Conservation (phyloP, 805 yeast species). For the Candida chauliodis region DNA sequence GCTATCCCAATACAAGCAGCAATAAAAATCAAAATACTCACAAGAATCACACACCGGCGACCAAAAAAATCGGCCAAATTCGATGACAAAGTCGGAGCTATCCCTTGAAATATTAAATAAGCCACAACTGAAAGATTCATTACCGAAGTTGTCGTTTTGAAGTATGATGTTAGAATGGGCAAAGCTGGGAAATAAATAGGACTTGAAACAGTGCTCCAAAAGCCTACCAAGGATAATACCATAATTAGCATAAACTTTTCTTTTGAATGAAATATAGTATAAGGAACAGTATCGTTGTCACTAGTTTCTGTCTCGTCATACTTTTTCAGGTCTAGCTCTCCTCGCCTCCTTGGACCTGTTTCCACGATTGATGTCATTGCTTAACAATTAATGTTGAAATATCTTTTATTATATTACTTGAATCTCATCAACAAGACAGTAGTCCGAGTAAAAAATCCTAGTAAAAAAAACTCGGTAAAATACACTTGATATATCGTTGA, state of each 20-base stretch:
- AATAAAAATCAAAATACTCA: constrained; percentile 52
- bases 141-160: constrained; percentile 52
- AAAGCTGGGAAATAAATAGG: constrained; percentile 82
- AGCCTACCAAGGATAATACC: constrained; percentile 45
- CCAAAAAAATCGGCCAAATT: constrained; percentile 69
- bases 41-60: constrained; percentile 61
- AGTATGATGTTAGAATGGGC: constrained; percentile 50
- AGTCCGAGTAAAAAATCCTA: too few relatives aligned
- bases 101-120: constrained; percentile 72
- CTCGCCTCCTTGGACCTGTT: too few relatives aligned
- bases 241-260: constrained; percentile 42
- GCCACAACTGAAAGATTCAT: constrained; percentile 74
- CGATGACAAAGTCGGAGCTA: constrained; percentile 68
- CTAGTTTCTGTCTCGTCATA: not conserved
- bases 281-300: constrained; percentile 19
- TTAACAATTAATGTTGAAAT: too few relatives aligned
- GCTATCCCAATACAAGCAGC: constrained; percentile 69
- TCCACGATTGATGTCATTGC: too few relatives aligned
- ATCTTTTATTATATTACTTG: too few relatives aligned
- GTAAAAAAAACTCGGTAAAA: too few relatives aligned
- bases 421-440: too few relatives aligned
- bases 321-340: constrained; percentile 1
- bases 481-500: too few relatives aligned
- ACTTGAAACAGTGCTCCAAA: constrained; percentile 68
- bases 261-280: constrained; percentile 40